These are phyloP conservation scores for Selaginella moellendorffii DNA, from an alignment of 75 land plant species.

Conservation along the genomic window DNA sequence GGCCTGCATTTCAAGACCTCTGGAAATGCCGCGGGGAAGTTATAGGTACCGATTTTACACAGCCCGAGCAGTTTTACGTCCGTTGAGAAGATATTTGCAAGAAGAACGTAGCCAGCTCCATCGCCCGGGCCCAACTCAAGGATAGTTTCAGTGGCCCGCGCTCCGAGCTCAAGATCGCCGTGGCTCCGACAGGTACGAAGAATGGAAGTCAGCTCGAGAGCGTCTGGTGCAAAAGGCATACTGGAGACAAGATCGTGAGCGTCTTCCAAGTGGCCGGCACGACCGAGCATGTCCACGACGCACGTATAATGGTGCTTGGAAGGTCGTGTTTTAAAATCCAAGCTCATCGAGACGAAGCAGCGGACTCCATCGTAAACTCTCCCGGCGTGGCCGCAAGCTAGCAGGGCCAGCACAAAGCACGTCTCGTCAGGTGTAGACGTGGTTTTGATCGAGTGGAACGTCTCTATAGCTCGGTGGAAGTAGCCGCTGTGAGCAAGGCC, in stretches of 20 bases:
- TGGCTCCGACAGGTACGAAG: not conserved
- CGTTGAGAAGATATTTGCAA: too few relatives aligned
- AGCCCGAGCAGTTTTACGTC: not conserved
- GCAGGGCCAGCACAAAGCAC: too few relatives aligned
- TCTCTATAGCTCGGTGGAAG: too few relatives aligned
- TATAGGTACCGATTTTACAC: too few relatives aligned
- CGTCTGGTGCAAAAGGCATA: not conserved
- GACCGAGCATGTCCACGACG: conserved; percentile 4
- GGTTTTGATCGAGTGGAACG: too few relatives aligned
- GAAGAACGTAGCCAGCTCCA: too few relatives aligned
- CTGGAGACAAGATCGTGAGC: not conserved
- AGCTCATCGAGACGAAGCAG: not conserved
- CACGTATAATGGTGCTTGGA: conserved; percentile 3
- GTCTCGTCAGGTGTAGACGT: too few relatives aligned
- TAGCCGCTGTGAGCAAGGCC: too few relatives aligned
- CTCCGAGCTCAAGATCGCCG: not conserved
- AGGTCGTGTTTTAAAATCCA: not conserved
- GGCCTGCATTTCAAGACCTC: too few relatives aligned
- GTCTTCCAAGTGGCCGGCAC: not conserved
- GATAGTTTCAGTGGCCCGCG: too few relatives aligned
- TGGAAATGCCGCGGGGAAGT: too few relatives aligned
- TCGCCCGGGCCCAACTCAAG: too few relatives aligned
- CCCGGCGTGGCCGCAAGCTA: conserved; percentile 6
- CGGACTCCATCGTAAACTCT: not conserved
- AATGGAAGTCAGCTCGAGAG: not conserved